Conservation (phyloP, 108 stramenopile species). For the Cyclotella choctawhatcheeana region DNA sequence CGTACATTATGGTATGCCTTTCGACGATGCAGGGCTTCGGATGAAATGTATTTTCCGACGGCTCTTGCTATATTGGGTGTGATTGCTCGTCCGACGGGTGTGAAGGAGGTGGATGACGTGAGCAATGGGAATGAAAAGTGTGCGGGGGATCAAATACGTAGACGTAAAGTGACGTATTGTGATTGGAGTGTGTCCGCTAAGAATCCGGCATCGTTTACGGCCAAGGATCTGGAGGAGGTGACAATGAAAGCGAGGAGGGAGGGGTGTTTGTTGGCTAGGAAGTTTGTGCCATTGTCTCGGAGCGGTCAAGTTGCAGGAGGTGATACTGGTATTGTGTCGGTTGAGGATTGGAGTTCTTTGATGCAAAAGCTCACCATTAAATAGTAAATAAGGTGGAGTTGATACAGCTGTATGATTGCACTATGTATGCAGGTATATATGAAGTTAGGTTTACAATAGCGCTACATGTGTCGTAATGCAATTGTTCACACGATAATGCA, state of each 20-base stretch:
- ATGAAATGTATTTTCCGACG: constrained; percentile 91
- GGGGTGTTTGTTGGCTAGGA: constrained; percentile 85
- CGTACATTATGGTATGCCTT: constrained; percentile 77
- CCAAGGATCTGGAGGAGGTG: constrained; percentile 67
- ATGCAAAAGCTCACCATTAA: constrained; percentile 4
- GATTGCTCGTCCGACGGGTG: constrained; percentile 25
- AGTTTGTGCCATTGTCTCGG: constrained; percentile 64
- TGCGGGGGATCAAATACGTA: constrained; percentile 41
- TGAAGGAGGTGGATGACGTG: constrained; percentile 21
- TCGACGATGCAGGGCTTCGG: constrained; percentile 72
- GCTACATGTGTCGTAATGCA: not conserved
- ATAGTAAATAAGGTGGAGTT: not conserved
- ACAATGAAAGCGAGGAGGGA: constrained; percentile 60
- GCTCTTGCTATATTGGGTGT: constrained; percentile 70
- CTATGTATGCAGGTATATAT: not conserved
- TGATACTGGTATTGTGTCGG: constrained; percentile 29
- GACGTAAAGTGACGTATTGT: constrained; percentile 75
- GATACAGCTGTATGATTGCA: not conserved
- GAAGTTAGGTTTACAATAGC: constrained; percentile 6
- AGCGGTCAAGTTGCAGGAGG: not conserved
- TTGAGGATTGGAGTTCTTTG: constrained; percentile 38
- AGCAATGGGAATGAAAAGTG: constrained; percentile 31
- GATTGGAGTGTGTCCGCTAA: constrained; percentile 83
- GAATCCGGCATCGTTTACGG: constrained; percentile 77
- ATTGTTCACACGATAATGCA: not conserved